Conservation (phyloP, 2,329 filamentous ascomycete genomes). For the Cercospora berteroae region DNA sequence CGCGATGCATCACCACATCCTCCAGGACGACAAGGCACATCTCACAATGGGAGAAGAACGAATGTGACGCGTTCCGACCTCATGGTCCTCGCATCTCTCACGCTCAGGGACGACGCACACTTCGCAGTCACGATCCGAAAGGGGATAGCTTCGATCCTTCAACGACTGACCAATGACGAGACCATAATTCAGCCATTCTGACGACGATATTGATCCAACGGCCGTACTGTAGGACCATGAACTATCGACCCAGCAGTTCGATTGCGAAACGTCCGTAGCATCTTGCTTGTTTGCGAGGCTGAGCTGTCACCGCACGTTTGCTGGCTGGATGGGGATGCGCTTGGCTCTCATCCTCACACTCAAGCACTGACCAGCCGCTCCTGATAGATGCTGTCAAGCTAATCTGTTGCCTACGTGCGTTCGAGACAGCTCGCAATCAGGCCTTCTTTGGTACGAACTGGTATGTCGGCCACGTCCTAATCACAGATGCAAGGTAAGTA, state of each 20-base stretch:
- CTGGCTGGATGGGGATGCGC: background rate
- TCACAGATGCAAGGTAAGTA: background rate
- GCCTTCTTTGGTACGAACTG: background rate
- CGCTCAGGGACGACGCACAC: background rate
- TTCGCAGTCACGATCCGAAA: conserved; percentile 6
- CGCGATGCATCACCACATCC: background rate
- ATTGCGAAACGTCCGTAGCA: background rate
- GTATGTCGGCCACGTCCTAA: background rate
- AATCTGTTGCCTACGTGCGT: background rate
- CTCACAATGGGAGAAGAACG: background rate
- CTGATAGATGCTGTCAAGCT: background rate
- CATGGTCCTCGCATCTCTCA: background rate
- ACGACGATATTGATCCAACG: background rate
- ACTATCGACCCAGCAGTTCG: background rate
- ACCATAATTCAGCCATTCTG: background rate
- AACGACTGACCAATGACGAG: background rate
- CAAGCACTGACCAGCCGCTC: background rate
- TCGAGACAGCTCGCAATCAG: background rate
- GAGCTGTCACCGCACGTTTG: background rate
- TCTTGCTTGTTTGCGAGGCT: background rate
- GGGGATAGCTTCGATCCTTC: background rate
- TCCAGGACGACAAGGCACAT: background rate
- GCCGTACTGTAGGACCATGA: background rate
- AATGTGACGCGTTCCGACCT: background rate
- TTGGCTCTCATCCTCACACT: background rate